A percentile compares a stretch with the other conserved stretches of the same genome.
phyloP scores from a whole-genome alignment of 2,329 filamentous ascomycete genomes.

The Neonectria sp. region DNA sequence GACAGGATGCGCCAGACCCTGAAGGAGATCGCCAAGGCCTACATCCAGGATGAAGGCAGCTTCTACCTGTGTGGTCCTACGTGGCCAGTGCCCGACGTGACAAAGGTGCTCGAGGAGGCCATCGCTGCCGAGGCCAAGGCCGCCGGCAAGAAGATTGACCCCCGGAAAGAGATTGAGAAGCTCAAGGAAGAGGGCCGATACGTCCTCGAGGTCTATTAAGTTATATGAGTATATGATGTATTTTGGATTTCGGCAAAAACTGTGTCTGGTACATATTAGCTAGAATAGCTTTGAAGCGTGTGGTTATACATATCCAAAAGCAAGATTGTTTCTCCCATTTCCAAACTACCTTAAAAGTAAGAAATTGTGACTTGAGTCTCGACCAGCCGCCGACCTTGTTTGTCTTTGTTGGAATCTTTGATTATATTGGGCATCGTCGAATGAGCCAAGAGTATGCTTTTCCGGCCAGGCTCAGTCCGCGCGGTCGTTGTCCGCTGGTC shows the following conservation, averaged over 20 bases:
- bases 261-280: slow-evolving; percentile 40
- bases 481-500: too few relatives aligned
- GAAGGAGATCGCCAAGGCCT: slow-evolving; percentile 85
- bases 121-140: slow-evolving; percentile 82
- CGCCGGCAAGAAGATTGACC: slow-evolving; percentile 84
- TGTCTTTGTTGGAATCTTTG: not conserved
- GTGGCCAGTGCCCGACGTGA: slow-evolving; percentile 98
- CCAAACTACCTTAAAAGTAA: not conserved
- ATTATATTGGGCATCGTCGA: too few relatives aligned
- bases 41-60: slow-evolving; percentile 87
- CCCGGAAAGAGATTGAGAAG: slow-evolving; percentile 93
- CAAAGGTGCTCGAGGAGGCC: slow-evolving; percentile 92
- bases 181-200: slow-evolving; percentile 96
- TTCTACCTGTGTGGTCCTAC: slow-evolving; percentile 99
- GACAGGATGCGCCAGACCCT: slow-evolving; percentile 95
- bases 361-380: not conserved
- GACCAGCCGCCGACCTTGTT: not conserved
- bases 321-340: slow-evolving; percentile 7
- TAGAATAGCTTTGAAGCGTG: slow-evolving; percentile 45
- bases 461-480: too few relatives aligned
- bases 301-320: slow-evolving; percentile 32
- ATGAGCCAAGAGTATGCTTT: too few relatives aligned
- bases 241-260: slow-evolving; percentile 38
- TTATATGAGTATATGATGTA: slow-evolving; percentile 19
- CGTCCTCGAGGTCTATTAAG: slow-evolving; percentile 95